Percentiles rank a stretch among this genome's conserved stretches.
phyloP scores from a whole-genome alignment of 805 yeast genomes.

The Metschnikowia lachancei region DNA sequence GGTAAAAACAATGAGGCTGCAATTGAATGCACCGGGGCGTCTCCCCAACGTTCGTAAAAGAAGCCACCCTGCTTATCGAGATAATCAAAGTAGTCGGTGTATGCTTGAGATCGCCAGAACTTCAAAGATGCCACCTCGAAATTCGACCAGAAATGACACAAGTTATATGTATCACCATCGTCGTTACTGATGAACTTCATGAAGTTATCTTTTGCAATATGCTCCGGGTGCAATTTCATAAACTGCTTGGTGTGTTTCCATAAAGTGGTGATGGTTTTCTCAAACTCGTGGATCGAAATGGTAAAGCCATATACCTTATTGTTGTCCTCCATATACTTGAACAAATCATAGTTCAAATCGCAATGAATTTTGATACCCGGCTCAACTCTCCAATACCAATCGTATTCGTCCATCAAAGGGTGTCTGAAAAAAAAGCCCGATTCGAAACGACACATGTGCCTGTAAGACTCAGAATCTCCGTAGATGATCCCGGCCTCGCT shows the following conservation, averaged over 20 bases:
- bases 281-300: conserved; percentile 23
- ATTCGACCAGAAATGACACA: conserved; percentile 90
- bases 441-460: conserved; percentile 24
- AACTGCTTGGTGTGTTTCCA: conserved; percentile 25
- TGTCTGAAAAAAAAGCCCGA: conserved; percentile 24
- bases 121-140: conserved; percentile 77
- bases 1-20: conserved; percentile 79
- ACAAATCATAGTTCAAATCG: conserved; percentile 27
- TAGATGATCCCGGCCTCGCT: conserved; percentile 31
- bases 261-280: conserved; percentile 22
- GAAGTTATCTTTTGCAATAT: conserved; percentile 33
- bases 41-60: conserved; percentile 90
- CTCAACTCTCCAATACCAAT: conserved; percentile 29
- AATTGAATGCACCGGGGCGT: conserved; percentile 87
- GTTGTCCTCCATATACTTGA: conserved; percentile 24
- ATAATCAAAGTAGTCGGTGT: conserved; percentile 61
- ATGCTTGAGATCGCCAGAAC: conserved; percentile 73
- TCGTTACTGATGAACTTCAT: conserved; percentile 69
- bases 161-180: conserved; percentile 65
- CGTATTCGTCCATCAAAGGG: conserved; percentile 22
- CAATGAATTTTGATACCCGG: conserved; percentile 24
- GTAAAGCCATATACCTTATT: conserved; percentile 26
- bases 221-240: conserved; percentile 18
- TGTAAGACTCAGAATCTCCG: conserved; percentile 18
- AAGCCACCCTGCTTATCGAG: conserved; percentile 74